Conservation (phyloP, 495 filamentous ascomycete genomes). For the Stereocaulon alpinum region DNA sequence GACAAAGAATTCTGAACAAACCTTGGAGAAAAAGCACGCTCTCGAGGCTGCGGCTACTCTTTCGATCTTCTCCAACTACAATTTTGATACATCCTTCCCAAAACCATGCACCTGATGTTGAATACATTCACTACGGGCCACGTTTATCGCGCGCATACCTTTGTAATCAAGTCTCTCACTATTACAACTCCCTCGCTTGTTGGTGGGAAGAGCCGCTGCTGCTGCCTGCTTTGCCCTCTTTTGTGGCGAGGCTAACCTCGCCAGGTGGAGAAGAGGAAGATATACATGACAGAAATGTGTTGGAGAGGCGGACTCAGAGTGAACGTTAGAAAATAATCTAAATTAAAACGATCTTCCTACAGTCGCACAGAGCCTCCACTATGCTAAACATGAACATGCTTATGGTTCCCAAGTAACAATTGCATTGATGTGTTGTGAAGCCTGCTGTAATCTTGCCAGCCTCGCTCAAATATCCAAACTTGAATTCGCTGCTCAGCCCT, state of each 20-base stretch:
- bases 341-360: neutral
- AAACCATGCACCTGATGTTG: neutral
- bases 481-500: too few species aligned
- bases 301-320: neutral
- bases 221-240: constrained; percentile 10
- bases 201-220: constrained; percentile 7
- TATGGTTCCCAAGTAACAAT: too few species aligned
- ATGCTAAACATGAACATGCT: too few species aligned
- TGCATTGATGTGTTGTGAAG: too few species aligned
- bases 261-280: constrained; percentile 4
- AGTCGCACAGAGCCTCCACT: neutral
- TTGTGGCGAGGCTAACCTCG: constrained; percentile 10
- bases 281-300: neutral
- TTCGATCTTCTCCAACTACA: neutral
- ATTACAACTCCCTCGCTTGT: constrained; percentile 4
- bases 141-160: constrained; percentile 4
- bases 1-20: neutral
- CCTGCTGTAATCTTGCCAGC: too few species aligned
- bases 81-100: neutral
- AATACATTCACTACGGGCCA: constrained; percentile 5
- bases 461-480: too few species aligned
- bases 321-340: neutral
- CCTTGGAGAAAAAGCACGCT: neutral
- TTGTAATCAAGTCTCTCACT: neutral
- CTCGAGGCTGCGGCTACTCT: constrained; percentile 5